phyloP scores from a whole-genome alignment of 768 basidiomycete genomes.

The Leccinum ochraceum region DNA sequence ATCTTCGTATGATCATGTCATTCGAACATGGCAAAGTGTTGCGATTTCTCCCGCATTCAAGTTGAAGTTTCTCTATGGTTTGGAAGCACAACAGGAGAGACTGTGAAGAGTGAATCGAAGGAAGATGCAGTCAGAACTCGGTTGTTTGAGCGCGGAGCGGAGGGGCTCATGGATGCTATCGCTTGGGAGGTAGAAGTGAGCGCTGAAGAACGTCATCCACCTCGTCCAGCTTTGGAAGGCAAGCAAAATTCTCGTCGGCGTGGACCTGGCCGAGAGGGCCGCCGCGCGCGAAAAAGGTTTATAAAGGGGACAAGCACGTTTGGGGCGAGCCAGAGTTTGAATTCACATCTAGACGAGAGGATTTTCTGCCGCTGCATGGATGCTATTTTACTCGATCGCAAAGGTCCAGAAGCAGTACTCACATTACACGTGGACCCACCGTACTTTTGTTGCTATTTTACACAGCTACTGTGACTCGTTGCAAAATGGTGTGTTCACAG shows the following conservation, averaged over 20 bases:
- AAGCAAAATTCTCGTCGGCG: slow-evolving; percentile 89
- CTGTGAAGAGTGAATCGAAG: slow-evolving; percentile 76
- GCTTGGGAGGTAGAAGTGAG: slow-evolving; percentile 75
- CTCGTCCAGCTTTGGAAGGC: slow-evolving; percentile 98
- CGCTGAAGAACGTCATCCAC: slow-evolving; percentile 88
- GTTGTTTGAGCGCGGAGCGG: slow-evolving; percentile 40
- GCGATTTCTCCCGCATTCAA: not conserved
- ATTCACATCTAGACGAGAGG: slow-evolving; percentile 17
- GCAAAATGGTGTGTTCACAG: not conserved
- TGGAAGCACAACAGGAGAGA: slow-evolving; percentile 76
- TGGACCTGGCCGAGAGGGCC: slow-evolving; percentile 85
- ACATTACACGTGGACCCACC: slow-evolving; percentile 10
- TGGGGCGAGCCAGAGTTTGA: not conserved
- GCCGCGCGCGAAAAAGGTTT: slow-evolving; percentile 47
- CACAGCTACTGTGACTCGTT: slow-evolving; percentile 6
- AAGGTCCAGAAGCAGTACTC: slow-evolving; percentile 1
- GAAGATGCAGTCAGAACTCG: slow-evolving; percentile 63
- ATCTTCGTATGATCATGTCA: not conserved
- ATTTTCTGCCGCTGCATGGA: slow-evolving; percentile 9
- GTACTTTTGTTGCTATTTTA: slow-evolving; percentile 8
- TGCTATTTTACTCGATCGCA: slow-evolving; percentile 6
- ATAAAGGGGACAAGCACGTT: slow-evolving; percentile 3
- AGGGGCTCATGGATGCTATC: slow-evolving; percentile 72
- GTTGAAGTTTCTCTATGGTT: slow-evolving; percentile 41
- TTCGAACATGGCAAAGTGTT: not conserved